Evolutionary conservation across 345 rosid species (phyloP), one percentile per base, ranked within the genome.

Genomic region (Populus euphratica): DNA sequence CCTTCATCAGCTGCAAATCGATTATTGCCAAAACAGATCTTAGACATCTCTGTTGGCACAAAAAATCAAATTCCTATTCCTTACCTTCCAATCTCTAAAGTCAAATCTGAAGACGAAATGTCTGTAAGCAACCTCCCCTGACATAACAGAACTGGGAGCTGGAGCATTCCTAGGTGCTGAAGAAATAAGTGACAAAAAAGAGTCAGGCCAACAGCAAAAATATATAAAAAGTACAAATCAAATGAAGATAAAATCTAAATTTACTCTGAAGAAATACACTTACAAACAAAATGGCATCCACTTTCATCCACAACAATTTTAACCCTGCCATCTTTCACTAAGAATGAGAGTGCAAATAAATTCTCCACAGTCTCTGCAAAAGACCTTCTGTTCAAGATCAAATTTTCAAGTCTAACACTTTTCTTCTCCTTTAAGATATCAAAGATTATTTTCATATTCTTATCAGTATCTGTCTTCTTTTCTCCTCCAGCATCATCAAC

Each of bases 351-450:
- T 11, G 97, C 96, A 81, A 96, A 96, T 75, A 93, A 80, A 81
- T 93, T 96, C 83, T 96, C 97, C 36, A 93, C 91, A 0, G 99
- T 92, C 86, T 92, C 98, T 13, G 98, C 94, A 88, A 96, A 93
- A 50, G 93, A 96, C 23, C 75, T 85, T 73, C 97, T 84, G 72
- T 93, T 93, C 70, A 93, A 78, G 27, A 93, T 85, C 87, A 96
- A 79, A 81, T 68, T 86, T 78, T 96, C 99, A 70, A 96, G 91
- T 80, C 88, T 79, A 52, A 81, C 94, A 9, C 75, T 81, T 78
- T 82, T 92, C 80, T 84, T 84, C 79, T 75, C 83, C 85, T 85
- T 80, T 73, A 96, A 85, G 77, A 96, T 87, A 52, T 73, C 86
- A 77, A 93, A 96, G 94, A 96, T 96, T 5, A 78, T 78, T 17